Base-by-base conservation (phyloP, 2,329 filamentous ascomycete genomes). In the Stenocarpella maydis region DNA sequence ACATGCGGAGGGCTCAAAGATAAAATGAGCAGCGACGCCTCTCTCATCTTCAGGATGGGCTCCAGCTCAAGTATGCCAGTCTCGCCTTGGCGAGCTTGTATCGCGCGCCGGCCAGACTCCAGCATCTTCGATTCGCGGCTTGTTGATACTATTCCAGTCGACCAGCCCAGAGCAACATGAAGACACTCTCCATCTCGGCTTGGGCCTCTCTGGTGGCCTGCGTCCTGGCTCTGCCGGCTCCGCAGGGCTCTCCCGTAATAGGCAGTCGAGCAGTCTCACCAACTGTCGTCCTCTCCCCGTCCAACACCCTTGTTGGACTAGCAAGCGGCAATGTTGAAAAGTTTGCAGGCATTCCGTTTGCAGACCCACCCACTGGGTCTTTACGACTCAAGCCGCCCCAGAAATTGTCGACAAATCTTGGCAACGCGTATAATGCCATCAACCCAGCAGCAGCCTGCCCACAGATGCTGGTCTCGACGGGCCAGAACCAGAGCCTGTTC, bases 311-410 rank as follows among this genome's bases (percentile, higher is more conserved):
- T 41, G 77, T 86, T 50, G 89, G 88, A 45, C 68, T 79, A 73
- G 70, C 76, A n/a, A 70, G 78, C 2, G 74, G 77, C 3, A 78
- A 80, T 31, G 84, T 93, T 24, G 92, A 95, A 69, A 87, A 83
- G 31, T 95, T 93, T 81, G 88, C 86, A 67, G 92, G 90, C 26
- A 93, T 96, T 68, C 92, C 92, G 3, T 96, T 90, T 75, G 92
- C 92, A 2, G 83, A 92, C 71, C 86, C 91, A 1, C 92, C 92
- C 0, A 84, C 87, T 0, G 91, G 90, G 0, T 77, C 83, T 3
- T 82, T 93, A 28, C 89, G 93, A 19, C 85, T 96, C 41, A 90
- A 87, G 75, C 90, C 91, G 8, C 93, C 93, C 0, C 85, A 89
- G 75, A 82, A 85, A 9, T 80, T 92, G 19, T 87, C 84, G 8